Conservation (phyloP, 129 eudicot genomes). For the Rutidosis leptorrhynchoides region DNA sequence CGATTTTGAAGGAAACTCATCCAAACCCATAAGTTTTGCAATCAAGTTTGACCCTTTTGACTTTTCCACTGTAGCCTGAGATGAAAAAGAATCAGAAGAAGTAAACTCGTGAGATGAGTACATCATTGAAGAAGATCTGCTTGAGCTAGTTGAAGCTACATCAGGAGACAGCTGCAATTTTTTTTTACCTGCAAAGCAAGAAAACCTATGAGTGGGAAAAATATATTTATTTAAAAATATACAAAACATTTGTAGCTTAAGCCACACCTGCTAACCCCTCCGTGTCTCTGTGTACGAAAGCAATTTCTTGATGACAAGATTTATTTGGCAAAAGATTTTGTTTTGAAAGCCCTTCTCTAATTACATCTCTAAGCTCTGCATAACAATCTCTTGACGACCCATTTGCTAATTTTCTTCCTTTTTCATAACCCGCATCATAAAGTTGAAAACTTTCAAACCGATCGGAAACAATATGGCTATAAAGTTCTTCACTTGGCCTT, state of each 20-base stretch:
- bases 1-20: slow-evolving; percentile 47
- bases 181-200: slow-evolving; percentile 33
- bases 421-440: slow-evolving; percentile 28
- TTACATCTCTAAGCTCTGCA: slow-evolving; percentile 65
- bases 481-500: slow-evolving; percentile 35
- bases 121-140: slow-evolving; percentile 61
- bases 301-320: slow-evolving; percentile 34
- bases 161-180: slow-evolving; percentile 37
- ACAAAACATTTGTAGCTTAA: background rate
- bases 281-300: slow-evolving; percentile 20
- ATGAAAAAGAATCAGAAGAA: slow-evolving; percentile 52
- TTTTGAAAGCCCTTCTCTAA: slow-evolving; percentile 61
- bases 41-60: slow-evolving; percentile 54
- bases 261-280: slow-evolving; percentile 20
- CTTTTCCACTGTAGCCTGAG: slow-evolving; percentile 44
- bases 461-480: slow-evolving; percentile 27
- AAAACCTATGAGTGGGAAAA: background rate
- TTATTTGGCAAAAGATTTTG: slow-evolving; percentile 58
- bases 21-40: slow-evolving; percentile 87
- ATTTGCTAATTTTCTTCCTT: slow-evolving; percentile 40
- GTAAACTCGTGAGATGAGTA: slow-evolving; percentile 51
- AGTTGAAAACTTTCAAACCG: slow-evolving; percentile 36
- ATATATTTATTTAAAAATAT: background rate
- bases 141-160: slow-evolving; percentile 65
- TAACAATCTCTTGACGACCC: slow-evolving; percentile 63